These are phyloP conservation scores for Sicyos edulis DNA, from an alignment of 306 rosid species.

Conservation along the genomic window DNA sequence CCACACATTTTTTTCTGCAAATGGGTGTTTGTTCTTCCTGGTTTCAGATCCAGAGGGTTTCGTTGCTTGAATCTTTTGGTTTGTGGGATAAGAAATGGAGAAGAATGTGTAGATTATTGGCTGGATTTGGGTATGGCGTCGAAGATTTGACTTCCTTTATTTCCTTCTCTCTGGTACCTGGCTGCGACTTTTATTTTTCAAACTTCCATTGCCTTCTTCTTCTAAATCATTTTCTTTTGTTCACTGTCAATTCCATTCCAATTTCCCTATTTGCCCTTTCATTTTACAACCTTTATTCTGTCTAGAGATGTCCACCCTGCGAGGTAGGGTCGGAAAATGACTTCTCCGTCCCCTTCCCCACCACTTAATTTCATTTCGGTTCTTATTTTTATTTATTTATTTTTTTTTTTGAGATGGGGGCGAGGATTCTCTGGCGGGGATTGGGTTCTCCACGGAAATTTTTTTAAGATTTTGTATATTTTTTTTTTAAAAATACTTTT, in stretches of 20 bases:
- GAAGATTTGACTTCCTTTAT: background rate
- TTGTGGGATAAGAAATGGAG: background rate
- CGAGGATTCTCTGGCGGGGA: no score
- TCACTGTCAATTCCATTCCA: background rate
- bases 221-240: background rate
- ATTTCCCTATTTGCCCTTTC: slow-evolving; percentile 1
- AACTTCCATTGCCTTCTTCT: background rate
- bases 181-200: slow-evolving; percentile 1
- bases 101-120: background rate
- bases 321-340: no score
- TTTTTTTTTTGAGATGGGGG: no score
- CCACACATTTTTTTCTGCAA: slow-evolving; percentile 59
- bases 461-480: no score
- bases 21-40: background rate
- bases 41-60: background rate
- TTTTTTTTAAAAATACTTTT: no score
- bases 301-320: no score
- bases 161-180: background rate
- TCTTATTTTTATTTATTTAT: no score
- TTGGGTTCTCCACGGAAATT: no score
- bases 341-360: no score
- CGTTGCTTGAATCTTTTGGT: no score
- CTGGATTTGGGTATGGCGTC: background rate
- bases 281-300: no score
- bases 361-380: no score